phyloP scores from a whole-genome alignment of 495 filamentous ascomycete genomes.

The Thermothielavioides terrestris region DNA sequence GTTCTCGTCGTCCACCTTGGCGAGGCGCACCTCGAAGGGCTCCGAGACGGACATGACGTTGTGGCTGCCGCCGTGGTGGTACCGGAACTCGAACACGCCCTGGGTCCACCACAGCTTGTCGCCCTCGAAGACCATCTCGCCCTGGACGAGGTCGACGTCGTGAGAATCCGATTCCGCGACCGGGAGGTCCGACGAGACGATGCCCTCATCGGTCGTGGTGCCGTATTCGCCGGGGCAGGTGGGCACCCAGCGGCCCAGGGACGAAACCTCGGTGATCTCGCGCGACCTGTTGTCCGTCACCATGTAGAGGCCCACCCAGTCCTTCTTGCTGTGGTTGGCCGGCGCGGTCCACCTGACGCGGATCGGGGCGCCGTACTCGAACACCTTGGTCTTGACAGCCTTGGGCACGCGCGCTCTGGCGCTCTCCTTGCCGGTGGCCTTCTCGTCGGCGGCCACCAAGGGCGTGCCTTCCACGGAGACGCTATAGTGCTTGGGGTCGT shows the following conservation, averaged over 20 bases:
- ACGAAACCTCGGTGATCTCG: slow-evolving; percentile 72
- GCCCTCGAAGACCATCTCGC: slow-evolving; percentile 80
- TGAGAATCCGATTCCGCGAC: slow-evolving; percentile 43
- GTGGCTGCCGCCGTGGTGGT: slow-evolving; percentile 90
- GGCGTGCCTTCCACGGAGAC: slow-evolving; percentile 62
- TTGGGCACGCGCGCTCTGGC: slow-evolving; percentile 36
- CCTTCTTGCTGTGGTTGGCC: slow-evolving; percentile 79
- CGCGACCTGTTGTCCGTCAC: slow-evolving; percentile 86
- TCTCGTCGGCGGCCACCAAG: slow-evolving; percentile 43
- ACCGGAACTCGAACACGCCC: slow-evolving; percentile 91
- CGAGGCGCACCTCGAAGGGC: slow-evolving; percentile 83
- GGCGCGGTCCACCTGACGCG: slow-evolving; percentile 89
- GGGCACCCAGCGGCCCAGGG: slow-evolving; percentile 84
- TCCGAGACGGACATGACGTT: slow-evolving; percentile 93
- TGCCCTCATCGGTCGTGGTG: slow-evolving; percentile 67
- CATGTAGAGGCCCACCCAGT: slow-evolving; percentile 94
- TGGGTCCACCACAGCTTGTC: slow-evolving; percentile 97
- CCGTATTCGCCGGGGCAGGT: slow-evolving; percentile 70
- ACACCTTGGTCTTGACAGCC: slow-evolving; percentile 59
- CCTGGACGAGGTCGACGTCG: slow-evolving; percentile 46
- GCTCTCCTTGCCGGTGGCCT: slow-evolving; percentile 42
- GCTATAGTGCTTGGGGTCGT: slow-evolving; percentile 73
- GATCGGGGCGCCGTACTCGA: slow-evolving; percentile 88
- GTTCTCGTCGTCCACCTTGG: slow-evolving; percentile 62
- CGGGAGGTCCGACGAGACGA: slow-evolving; percentile 56